Evolutionary conservation across 345 rosid species (phyloP).

Genomic region (Anacardium occidentale): DNA sequence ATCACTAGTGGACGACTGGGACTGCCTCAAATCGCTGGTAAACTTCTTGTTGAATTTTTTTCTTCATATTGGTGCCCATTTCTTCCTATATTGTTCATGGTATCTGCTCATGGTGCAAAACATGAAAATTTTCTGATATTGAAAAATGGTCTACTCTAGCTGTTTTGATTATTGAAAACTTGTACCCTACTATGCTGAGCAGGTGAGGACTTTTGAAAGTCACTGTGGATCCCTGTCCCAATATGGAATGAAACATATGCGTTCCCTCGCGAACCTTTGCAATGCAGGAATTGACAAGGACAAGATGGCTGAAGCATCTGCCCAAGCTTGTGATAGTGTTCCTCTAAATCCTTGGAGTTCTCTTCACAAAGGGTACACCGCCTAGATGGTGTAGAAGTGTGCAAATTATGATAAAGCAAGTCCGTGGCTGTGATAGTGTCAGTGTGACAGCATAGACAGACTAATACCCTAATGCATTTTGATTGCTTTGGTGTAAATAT

Average conservation of each 20-base stretch:
- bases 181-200: slow-evolving; percentile 13
- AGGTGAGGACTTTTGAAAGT: slow-evolving; percentile 87
- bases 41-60: neutral
- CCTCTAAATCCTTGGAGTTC: slow-evolving; percentile 87
- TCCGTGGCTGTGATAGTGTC: neutral
- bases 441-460: neutral
- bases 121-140: neutral
- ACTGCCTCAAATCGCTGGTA: slow-evolving; percentile 81
- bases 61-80: neutral
- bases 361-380: slow-evolving; percentile 74
- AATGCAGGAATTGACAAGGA: slow-evolving; percentile 62
- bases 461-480: neutral
- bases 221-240: slow-evolving; percentile 87
- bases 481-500: slow-evolving; percentile 27
- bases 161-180: neutral
- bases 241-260: slow-evolving; percentile 97
- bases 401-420: slow-evolving; percentile 1
- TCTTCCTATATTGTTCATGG: neutral
- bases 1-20: slow-evolving; percentile 97
- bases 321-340: slow-evolving; percentile 72
- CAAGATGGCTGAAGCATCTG: slow-evolving; percentile 82
- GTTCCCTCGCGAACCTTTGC: slow-evolving; percentile 87
- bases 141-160: neutral
- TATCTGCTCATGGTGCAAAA: neutral
- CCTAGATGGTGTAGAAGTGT: slow-evolving; percentile 35